Evolutionary conservation across 83 land plant genomes (phyloP), one percentile per base, ranked within the genome.

Genomic region (Picea abies): DNA sequence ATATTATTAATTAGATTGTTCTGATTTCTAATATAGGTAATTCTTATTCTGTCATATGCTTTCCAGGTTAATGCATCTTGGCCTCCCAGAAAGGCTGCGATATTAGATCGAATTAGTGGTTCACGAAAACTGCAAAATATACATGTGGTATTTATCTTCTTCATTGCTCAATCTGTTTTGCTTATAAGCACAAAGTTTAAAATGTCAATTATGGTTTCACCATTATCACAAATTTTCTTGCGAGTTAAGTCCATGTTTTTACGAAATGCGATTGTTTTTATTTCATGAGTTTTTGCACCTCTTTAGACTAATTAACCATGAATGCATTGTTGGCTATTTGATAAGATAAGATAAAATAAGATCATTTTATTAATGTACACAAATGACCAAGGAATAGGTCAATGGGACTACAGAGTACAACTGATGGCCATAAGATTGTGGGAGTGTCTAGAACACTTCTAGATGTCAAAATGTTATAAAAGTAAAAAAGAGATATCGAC

Each of bases 41-140:
- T 39, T 20, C 22, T 32, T 71, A 19, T 29, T 71, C 76, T 71
- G 23, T 47, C 9, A 47, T 17, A 15, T 71, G 37, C 41, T 41
- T 7, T 39, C 22, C 52, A 71, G 76, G 76, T 71, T 71, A 88
- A 85, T 78, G 65, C 90, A 25, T 85, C 88, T n/a, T 83, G 85
- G 83, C 88, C 90, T 4, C 41, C 81, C 7, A 68, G 58, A 72
- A 66, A 79, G 26, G 90, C 88, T 75, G 80, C 83, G 1, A 85
- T 88, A 56, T 68, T 88, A 56, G 90, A 88, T 58, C 85, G 90
- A 9, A 56, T 15, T 6, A 41, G 65, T 8, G 88, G 90, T 1
- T 77, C 90, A 4, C 90, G 90, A 16, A 77, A 76, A 47, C 84
- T 88, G 10, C 67, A 69, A 52, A 88, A 88, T 67, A 86, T 67